phyloP scores from a whole-genome alignment of 805 yeast species.

The Myxozyma kluyveri region DNA sequence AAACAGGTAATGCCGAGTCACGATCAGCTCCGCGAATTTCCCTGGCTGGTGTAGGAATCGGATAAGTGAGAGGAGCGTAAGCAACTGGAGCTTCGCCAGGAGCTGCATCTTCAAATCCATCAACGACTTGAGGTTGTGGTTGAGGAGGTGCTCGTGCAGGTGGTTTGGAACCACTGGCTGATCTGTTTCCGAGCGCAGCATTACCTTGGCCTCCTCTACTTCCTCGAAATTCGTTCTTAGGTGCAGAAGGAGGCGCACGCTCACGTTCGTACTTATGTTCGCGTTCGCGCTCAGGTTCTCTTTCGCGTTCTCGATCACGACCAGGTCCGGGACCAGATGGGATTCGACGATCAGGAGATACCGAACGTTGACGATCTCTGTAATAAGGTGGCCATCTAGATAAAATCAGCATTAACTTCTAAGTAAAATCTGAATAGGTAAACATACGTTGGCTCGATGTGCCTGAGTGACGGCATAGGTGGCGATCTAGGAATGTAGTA shows the following conservation, averaged over 20 bases:
- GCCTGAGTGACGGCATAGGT: not conserved
- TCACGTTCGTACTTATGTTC: too few species aligned
- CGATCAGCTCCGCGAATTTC: slow-evolving; percentile 26
- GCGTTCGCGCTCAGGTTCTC: not conserved
- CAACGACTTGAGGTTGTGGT: not conserved
- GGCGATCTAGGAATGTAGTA: not conserved
- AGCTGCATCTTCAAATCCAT: not conserved
- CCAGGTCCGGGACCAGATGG: not conserved
- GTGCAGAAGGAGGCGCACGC: too few species aligned
- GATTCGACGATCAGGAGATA: slow-evolving; percentile 22
- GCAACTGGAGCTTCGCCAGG: slow-evolving; percentile 28
- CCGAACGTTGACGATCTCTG: slow-evolving; percentile 20
- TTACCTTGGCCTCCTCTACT: too few species aligned
- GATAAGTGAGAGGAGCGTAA: slow-evolving; percentile 30
- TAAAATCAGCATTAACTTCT: not conserved
- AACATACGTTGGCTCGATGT: slow-evolving; percentile 5
- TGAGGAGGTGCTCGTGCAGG: not conserved
- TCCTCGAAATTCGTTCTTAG: too few species aligned
- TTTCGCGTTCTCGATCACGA: not conserved
- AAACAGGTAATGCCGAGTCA: slow-evolving; percentile 24
- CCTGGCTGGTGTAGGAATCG: slow-evolving; percentile 26
- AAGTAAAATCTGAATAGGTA: too few species aligned
- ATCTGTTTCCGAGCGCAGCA: too few species aligned
- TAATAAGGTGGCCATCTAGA: not conserved
- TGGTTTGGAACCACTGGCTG: not conserved